Percentiles rank a stretch among this genome's conserved stretches.
Evolutionary conservation across 345 rosid species (phyloP).

Genomic region (Jatropha curcas): DNA sequence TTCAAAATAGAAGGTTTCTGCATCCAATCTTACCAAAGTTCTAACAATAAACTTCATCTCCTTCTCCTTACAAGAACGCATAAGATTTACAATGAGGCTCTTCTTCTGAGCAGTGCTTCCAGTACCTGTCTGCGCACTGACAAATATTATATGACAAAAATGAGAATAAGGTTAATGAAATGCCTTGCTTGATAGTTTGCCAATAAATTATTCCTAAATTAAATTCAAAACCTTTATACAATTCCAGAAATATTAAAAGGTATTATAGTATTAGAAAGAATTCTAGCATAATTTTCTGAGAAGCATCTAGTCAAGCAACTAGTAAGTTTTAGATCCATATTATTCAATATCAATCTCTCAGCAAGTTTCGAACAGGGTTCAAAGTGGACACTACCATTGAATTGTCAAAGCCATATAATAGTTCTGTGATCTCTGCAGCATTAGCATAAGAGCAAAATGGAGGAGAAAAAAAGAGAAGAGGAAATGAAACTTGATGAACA

Average conservation of each 20-base stretch:
- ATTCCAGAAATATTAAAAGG: not conserved
- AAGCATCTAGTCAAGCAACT: not conserved
- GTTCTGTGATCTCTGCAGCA: not conserved
- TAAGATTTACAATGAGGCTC: slow-evolving; percentile 71
- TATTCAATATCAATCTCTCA: not conserved
- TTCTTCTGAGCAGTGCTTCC: slow-evolving; percentile 80
- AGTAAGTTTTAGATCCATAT: not conserved
- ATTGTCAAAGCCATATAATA: slow-evolving; percentile 3
- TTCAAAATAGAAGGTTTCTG: not conserved
- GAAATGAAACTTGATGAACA: not conserved
- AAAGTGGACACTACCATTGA: not conserved
- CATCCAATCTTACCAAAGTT: slow-evolving; percentile 61
- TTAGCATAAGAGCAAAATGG: not conserved
- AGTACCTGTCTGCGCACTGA: slow-evolving; percentile 81
- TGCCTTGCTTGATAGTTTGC: slow-evolving; percentile 4
- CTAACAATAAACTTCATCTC: slow-evolving; percentile 88
- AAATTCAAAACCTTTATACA: not conserved
- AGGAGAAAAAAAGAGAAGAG: not conserved
- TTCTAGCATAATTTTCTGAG: not conserved
- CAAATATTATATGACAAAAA: slow-evolving; percentile 35
- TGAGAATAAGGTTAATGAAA: slow-evolving; percentile 6
- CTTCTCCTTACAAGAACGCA: slow-evolving; percentile 83
- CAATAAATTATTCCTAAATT: not conserved
- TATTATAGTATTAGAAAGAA: not conserved
- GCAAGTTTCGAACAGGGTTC: not conserved